phyloP scores from a whole-genome alignment of 805 yeast genomes.

The Grigorovia transvaalensis region DNA sequence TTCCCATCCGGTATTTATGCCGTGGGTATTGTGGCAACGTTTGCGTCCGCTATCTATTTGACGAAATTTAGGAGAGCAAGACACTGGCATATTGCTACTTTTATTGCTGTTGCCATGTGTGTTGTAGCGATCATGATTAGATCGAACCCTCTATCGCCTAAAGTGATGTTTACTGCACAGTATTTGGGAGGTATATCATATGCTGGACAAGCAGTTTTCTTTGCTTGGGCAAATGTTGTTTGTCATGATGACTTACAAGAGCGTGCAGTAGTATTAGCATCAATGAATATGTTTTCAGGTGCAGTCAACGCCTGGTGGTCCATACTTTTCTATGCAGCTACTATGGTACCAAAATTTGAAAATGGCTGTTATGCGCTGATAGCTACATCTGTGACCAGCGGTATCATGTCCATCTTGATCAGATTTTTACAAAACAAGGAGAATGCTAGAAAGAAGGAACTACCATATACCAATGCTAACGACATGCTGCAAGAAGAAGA shows the following conservation, averaged over 20 bases:
- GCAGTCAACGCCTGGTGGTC: constrained; percentile 62
- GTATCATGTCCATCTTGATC: constrained; percentile 32
- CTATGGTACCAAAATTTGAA: constrained; percentile 40
- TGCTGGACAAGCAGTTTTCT: constrained; percentile 51
- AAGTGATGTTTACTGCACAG: constrained; percentile 42
- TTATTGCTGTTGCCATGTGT: constrained; percentile 35
- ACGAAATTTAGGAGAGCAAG: constrained; percentile 33
- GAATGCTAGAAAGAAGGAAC: constrained; percentile 9
- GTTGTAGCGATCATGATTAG: constrained; percentile 39
- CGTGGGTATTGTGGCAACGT: constrained; percentile 39
- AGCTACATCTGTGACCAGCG: constrained; percentile 38
- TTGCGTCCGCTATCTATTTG: constrained; percentile 35
- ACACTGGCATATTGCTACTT: constrained; percentile 43
- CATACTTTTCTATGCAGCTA: constrained; percentile 41
- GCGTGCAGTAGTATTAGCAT: constrained; percentile 53
- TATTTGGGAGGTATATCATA: constrained; percentile 44
- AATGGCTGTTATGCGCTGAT: constrained; percentile 50
- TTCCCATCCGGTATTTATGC: constrained; percentile 47
- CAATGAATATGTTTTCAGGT: constrained; percentile 55
- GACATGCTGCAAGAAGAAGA: constrained; percentile 16
- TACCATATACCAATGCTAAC: constrained; percentile 22
- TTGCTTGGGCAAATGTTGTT: constrained; percentile 55
- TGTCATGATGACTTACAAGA: constrained; percentile 51
- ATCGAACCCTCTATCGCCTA: constrained; percentile 31
- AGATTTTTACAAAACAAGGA: constrained; percentile 37